Evolutionary conservation across 805 yeast genomes (phyloP).

Genomic region (Lachancea sp.): DNA sequence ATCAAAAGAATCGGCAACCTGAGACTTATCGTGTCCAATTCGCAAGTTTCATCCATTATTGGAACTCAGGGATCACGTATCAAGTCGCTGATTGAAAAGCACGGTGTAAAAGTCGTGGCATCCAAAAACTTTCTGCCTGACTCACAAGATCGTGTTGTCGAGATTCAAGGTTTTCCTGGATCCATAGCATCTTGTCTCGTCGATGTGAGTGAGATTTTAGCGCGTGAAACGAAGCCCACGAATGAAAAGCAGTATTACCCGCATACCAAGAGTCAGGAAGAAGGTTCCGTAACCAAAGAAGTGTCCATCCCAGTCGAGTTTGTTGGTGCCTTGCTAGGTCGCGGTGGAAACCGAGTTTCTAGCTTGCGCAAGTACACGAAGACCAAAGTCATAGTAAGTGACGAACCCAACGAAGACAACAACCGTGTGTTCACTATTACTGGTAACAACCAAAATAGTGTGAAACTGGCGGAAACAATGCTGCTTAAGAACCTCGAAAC

Average conservation of each 20-base stretch:
- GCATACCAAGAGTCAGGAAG: constrained; percentile 36
- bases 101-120: constrained; percentile 74
- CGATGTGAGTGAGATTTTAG: constrained; percentile 36
- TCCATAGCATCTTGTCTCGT: constrained; percentile 59
- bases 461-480: constrained; percentile 54
- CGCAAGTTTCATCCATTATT: constrained; percentile 82
- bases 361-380: constrained; percentile 75
- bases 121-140: constrained; percentile 76
- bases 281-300: constrained; percentile 28
- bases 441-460: constrained; percentile 42
- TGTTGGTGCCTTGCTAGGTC: constrained; percentile 88
- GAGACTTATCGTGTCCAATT: constrained; percentile 71
- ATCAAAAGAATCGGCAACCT: constrained; percentile 33
- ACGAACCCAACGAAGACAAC: constrained; percentile 55
- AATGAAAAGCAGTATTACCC: constrained; percentile 49
- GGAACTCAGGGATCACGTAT: constrained; percentile 80
- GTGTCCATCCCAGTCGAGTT: constrained; percentile 67
- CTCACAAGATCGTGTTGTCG: constrained; percentile 80
- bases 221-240: constrained; percentile 20
- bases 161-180: constrained; percentile 72
- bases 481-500: constrained; percentile 52
- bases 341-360: constrained; percentile 77
- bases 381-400: constrained; percentile 70
- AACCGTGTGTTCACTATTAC: constrained; percentile 66
- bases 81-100: constrained; percentile 56